Conservation (phyloP, 2,329 filamentous ascomycete genomes). For the Aspergillus candidus region DNA sequence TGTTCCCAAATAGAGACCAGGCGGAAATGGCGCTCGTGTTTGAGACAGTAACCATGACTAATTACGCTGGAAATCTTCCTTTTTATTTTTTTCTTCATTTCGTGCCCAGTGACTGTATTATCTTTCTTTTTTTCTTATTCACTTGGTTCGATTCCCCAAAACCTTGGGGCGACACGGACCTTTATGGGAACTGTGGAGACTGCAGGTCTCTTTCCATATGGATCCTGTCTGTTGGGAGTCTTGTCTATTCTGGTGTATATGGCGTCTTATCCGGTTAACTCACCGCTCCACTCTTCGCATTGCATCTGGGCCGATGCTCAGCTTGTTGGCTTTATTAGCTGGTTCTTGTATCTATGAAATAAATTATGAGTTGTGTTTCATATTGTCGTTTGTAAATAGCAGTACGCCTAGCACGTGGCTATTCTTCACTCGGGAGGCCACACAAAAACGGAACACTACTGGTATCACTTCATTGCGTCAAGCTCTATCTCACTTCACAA, state of each 20-base stretch:
- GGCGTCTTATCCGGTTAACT: constrained; percentile 15
- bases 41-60: constrained; percentile 21
- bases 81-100: constrained; percentile 15
- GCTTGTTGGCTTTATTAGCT: constrained; percentile 6
- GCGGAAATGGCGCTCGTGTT: constrained; percentile 29
- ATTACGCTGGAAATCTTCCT: constrained; percentile 14
- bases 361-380: too few species aligned
- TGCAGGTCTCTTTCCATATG: neutral
- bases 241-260: constrained; percentile 3
- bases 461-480: too few species aligned
- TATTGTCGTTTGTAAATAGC: too few species aligned
- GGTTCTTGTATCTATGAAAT: too few species aligned
- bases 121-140: constrained; percentile 7
- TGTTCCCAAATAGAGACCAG: constrained; percentile 32
- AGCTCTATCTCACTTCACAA: too few species aligned
- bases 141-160: constrained; percentile 4
- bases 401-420: too few species aligned
- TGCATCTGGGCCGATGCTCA: constrained; percentile 17
- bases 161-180: neutral
- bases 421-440: too few species aligned
- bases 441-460: too few species aligned
- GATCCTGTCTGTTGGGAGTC: constrained; percentile 1
- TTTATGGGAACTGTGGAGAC: neutral
- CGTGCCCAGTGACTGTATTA: constrained; percentile 10
- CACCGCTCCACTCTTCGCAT: constrained; percentile 25